Percentiles rank a stretch among this genome's conserved stretches.
phyloP scores from a whole-genome alignment of 345 rosid genomes.

The Dipteronia dyeriana region DNA sequence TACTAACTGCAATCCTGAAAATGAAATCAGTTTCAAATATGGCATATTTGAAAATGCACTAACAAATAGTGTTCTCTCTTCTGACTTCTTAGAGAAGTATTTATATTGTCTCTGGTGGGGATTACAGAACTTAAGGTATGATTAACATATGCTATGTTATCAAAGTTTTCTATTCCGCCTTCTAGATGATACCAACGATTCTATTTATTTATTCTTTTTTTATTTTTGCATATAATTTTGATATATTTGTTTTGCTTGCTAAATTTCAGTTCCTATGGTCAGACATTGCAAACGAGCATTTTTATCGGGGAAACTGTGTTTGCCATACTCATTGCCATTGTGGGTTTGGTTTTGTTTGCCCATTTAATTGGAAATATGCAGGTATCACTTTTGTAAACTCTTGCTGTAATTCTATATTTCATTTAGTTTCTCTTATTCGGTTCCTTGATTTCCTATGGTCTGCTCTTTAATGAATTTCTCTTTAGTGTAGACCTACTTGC shows the following conservation, averaged over 20 bases:
- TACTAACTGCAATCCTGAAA: slow-evolving; percentile 49
- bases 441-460: background rate
- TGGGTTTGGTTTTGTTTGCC: slow-evolving; percentile 51
- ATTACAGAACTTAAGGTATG: slow-evolving; percentile 79
- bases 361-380: slow-evolving; percentile 64
- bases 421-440: background rate
- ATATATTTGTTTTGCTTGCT: background rate
- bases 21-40: slow-evolving; percentile 37
- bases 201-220: too few species aligned
- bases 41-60: slow-evolving; percentile 72
- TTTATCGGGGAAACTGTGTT: slow-evolving; percentile 49
- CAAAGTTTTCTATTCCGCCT: background rate
- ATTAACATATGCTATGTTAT: background rate
- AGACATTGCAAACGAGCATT: slow-evolving; percentile 42
- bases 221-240: background rate
- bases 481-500: slow-evolving; percentile 49
- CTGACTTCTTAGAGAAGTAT: slow-evolving; percentile 61
- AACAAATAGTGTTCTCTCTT: slow-evolving; percentile 49
- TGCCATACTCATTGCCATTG: slow-evolving; percentile 46
- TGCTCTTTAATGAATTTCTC: background rate
- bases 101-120: slow-evolving; percentile 95
- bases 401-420: background rate
- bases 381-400: slow-evolving; percentile 24
- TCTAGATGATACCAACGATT: background rate
- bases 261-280: slow-evolving; percentile 48